phyloP scores from a whole-genome alignment of 208 protist species.

The Acanthamoeba lenticulata region DNA sequence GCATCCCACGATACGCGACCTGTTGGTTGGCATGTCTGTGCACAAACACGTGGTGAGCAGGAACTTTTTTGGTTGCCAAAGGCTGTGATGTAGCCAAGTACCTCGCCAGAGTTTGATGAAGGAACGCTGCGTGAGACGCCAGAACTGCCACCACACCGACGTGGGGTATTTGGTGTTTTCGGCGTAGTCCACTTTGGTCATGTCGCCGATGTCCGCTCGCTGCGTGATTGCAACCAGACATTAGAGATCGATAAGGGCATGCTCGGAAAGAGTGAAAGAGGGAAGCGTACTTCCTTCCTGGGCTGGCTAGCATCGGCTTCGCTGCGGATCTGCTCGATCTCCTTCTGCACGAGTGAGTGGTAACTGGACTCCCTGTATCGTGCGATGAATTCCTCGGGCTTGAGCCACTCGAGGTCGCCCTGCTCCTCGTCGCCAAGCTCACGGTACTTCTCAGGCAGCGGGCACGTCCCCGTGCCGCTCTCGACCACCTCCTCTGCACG shows the following conservation, averaged over 20 bases:
- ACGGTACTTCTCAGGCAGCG: neutral
- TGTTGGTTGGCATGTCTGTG: neutral
- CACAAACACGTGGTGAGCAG: neutral
- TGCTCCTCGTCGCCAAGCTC: neutral
- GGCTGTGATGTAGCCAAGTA: neutral
- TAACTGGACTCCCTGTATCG: conserved; percentile 18
- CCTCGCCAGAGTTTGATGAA: neutral
- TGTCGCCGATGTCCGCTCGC: neutral
- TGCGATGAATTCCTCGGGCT: conserved; percentile 37
- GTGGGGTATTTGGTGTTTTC: conserved; percentile 26
- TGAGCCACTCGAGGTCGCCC: neutral
- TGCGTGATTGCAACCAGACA: no score
- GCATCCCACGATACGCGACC: neutral
- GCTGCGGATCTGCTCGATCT: neutral
- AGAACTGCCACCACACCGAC: conserved; percentile 16
- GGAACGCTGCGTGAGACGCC: neutral
- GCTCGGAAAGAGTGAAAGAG: no score
- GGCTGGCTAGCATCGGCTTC: neutral
- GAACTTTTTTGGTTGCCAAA: neutral
- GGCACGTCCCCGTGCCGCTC: neutral
- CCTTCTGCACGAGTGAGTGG: neutral
- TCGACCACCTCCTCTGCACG: conserved; percentile 40
- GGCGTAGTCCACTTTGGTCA: neutral
- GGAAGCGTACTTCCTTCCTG: no score
- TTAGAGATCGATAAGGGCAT: no score